phyloP scores from a whole-genome alignment of 2,329 filamentous ascomycete species.

The Pseudocercospora macadamiae region DNA sequence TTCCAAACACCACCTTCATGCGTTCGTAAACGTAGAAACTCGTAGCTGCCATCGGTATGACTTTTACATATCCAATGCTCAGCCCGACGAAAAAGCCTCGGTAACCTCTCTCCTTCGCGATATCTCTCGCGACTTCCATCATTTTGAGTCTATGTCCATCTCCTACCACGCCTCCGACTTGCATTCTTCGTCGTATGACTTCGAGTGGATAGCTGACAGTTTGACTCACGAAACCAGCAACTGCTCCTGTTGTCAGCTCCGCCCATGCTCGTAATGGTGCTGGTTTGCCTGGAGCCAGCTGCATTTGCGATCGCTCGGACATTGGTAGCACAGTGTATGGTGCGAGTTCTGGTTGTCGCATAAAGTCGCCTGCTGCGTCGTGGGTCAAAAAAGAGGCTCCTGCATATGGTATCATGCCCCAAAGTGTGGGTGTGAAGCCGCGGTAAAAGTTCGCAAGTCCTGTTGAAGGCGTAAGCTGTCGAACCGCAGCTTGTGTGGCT shows the following conservation, averaged over 20 bases:
- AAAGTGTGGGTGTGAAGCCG: conserved; percentile 84
- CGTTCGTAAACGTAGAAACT: conserved; percentile 71
- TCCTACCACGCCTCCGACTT: conserved; percentile 91
- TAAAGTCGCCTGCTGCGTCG: conserved; percentile 82
- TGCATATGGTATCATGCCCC: conserved; percentile 96
- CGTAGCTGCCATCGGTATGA: conserved; percentile 83
- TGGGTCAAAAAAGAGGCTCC: conserved; percentile 95
- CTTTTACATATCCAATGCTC: conserved; percentile 92
- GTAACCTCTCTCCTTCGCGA: conserved; percentile 74
- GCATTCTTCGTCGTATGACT: conserved; percentile 90
- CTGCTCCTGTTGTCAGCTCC: conserved; percentile 79
- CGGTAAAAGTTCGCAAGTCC: conserved; percentile 92
- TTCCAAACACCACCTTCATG: conserved; percentile 60
- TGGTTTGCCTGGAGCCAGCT: conserved; percentile 57
- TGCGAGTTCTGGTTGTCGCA: conserved; percentile 70
- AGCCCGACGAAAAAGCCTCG: conserved; percentile 90
- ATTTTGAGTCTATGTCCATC: conserved; percentile 81
- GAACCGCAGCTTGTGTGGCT: conserved; percentile 49
- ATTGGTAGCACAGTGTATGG: conserved; percentile 74
- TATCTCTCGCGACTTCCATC: conserved; percentile 73
- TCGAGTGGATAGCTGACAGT: conserved; percentile 93
- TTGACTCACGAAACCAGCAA: conserved; percentile 87
- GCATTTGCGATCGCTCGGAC: conserved; percentile 45
- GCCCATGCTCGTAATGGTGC: conserved; percentile 81
- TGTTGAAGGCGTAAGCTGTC: conserved; percentile 60